Conservation (phyloP, 805 yeast species). For the Komagataella mondaviorum region DNA sequence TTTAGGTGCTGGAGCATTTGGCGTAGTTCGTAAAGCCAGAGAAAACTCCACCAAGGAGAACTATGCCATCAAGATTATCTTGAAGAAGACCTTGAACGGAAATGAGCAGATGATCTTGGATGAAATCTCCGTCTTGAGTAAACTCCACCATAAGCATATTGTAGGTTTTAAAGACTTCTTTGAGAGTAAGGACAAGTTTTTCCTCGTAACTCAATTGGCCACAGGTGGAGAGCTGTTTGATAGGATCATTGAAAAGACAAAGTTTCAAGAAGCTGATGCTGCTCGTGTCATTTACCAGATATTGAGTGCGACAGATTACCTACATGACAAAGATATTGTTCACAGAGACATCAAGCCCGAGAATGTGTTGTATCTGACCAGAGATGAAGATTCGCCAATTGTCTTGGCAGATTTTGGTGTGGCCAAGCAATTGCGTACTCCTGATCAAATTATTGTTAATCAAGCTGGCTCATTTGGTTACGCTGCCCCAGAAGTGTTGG, state of each 20-base stretch:
- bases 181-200: slow-evolving; percentile 83
- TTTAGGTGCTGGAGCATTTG: slow-evolving; percentile 91
- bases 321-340: slow-evolving; percentile 68
- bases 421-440: slow-evolving; percentile 56
- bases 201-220: slow-evolving; percentile 87
- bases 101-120: slow-evolving; percentile 58
- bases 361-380: slow-evolving; percentile 63
- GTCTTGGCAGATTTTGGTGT: slow-evolving; percentile 96
- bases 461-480: slow-evolving; percentile 70
- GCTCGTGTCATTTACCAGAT: slow-evolving; percentile 61
- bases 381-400: slow-evolving; percentile 49
- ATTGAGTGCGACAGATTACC: slow-evolving; percentile 62
- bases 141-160: slow-evolving; percentile 70
- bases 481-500: slow-evolving; percentile 90
- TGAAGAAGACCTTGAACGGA: slow-evolving; percentile 75
- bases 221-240: slow-evolving; percentile 95
- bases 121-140: slow-evolving; percentile 59
- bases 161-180: slow-evolving; percentile 90
- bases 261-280: slow-evolving; percentile 85
- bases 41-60: slow-evolving; percentile 40
- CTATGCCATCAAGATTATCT: slow-evolving; percentile 82
- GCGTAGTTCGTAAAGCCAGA: slow-evolving; percentile 73
- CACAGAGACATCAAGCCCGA: slow-evolving; percentile 95
- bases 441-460: slow-evolving; percentile 47
- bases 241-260: slow-evolving; percentile 66